Conservation (phyloP, 1,284 basidiomycete genomes). For the Phylloboletellus chloephorus region DNA sequence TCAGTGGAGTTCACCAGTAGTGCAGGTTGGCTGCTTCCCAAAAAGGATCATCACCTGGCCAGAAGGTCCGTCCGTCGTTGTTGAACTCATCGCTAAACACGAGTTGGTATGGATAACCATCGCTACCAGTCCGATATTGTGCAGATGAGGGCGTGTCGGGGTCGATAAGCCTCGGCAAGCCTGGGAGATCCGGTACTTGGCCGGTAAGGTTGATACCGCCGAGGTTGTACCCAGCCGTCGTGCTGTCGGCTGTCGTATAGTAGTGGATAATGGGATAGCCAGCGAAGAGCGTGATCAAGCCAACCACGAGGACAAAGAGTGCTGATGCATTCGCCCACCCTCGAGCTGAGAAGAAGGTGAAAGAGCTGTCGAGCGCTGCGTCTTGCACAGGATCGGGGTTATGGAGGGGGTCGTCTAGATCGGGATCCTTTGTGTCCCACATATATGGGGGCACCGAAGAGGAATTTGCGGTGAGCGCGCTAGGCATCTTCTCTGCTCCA, state of each 20-base stretch:
- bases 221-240: conserved; percentile 59
- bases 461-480: conserved; percentile 25
- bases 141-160: conserved; percentile 58
- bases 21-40: conserved; percentile 72
- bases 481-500: conserved; percentile 37
- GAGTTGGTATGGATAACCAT: conserved; percentile 74
- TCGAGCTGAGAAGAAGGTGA: conserved; percentile 60
- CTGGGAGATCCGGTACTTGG: conserved; percentile 60
- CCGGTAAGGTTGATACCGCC: conserved; percentile 73
- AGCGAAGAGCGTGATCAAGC: conserved; percentile 64
- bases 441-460: conserved; percentile 56
- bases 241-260: conserved; percentile 32
- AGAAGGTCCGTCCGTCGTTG: conserved; percentile 69
- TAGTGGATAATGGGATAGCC: conserved; percentile 76
- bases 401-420: conserved; percentile 72
- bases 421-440: conserved; percentile 70
- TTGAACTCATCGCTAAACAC: conserved; percentile 95
- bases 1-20: conserved; percentile 50
- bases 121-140: conserved; percentile 50
- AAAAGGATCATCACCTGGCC: conserved; percentile 72
- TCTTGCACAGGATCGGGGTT: conserved; percentile 68
- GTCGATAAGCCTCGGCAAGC: conserved; percentile 61
- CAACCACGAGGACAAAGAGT: conserved; percentile 54
- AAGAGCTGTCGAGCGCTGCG: conserved; percentile 49
- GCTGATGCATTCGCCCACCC: conserved; percentile 69